phyloP scores from a whole-genome alignment of 768 basidiomycete genomes.

The Lentinula raphanica region DNA sequence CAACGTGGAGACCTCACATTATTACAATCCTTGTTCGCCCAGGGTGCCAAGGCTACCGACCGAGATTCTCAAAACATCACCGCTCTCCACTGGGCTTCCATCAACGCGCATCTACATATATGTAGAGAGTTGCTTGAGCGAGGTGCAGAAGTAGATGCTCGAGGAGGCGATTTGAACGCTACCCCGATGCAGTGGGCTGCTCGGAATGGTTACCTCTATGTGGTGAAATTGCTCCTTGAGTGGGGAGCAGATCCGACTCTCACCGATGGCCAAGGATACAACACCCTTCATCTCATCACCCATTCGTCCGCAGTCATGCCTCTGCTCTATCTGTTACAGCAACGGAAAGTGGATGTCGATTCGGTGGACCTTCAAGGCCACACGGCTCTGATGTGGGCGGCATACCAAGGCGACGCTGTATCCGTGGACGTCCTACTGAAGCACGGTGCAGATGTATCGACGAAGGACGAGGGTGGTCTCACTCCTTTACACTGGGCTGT shows the following conservation, averaged over 20 bases:
- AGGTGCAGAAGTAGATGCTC: constrained; percentile 91
- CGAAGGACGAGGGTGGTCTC: constrained; percentile 77
- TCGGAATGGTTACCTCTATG: constrained; percentile 92
- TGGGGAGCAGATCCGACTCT: constrained; percentile 93
- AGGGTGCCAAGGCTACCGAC: constrained; percentile 70
- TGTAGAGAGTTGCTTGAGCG: constrained; percentile 86
- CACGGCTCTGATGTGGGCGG: constrained; percentile 97
- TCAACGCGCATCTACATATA: constrained; percentile 89
- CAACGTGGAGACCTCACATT: constrained; percentile 77
- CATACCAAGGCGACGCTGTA: constrained; percentile 96
- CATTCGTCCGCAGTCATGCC: constrained; percentile 96
- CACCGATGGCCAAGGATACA: constrained; percentile 91
- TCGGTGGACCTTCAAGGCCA: constrained; percentile 89
- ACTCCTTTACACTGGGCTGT: constrained; percentile 96
- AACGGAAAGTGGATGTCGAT: constrained; percentile 82
- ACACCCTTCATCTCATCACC: constrained; percentile 90
- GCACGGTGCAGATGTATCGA: constrained; percentile 76
- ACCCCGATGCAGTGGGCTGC: constrained; percentile 99
- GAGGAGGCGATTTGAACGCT: constrained; percentile 90
- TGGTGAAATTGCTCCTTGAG: constrained; percentile 86
- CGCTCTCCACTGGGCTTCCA: constrained; percentile 96
- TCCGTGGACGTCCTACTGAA: constrained; percentile 87
- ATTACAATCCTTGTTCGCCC: constrained; percentile 63
- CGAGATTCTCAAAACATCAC: constrained; percentile 90
- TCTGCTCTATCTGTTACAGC: constrained; percentile 84